Evolutionary conservation across 2,329 filamentous ascomycete genomes (phyloP).

Genomic region (Hymenoscyphus scutula): DNA sequence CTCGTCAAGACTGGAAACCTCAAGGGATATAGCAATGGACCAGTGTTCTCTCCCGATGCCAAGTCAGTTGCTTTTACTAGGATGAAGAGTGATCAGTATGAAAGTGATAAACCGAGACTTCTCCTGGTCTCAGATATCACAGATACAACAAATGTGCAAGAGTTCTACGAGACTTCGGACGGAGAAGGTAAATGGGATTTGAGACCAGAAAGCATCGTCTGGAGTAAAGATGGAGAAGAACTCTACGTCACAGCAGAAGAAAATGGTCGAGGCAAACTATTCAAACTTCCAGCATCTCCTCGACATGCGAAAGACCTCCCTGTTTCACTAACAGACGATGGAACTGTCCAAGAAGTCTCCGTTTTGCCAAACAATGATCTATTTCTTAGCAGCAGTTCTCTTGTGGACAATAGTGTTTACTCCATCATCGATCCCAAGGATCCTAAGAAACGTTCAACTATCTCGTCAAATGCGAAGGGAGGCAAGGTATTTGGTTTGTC

Average conservation of each 20-base stretch:
- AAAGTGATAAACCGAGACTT: conserved; percentile 73
- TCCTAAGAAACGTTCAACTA: conserved; percentile 38
- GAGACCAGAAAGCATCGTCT: conserved; percentile 55
- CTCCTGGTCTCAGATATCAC: conserved; percentile 61
- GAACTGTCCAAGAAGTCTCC: conserved; percentile 53
- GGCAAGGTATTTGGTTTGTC: conserved; percentile 67
- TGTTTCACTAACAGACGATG: conserved; percentile 49
- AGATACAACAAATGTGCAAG: conserved; percentile 56
- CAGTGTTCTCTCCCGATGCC: conserved; percentile 73
- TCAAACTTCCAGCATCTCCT: conserved; percentile 57
- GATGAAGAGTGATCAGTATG: conserved; percentile 76
- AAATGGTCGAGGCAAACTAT: conserved; percentile 60
- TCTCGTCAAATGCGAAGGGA: conserved; percentile 65
- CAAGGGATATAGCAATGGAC: conserved; percentile 62
- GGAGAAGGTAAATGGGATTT: conserved; percentile 62
- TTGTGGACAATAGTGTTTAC: conserved; percentile 72
- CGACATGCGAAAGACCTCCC: conserved; percentile 49
- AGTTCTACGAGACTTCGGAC: conserved; percentile 61
- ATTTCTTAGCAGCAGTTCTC: conserved; percentile 65
- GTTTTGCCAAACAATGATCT: conserved; percentile 51
- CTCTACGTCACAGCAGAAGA: conserved; percentile 76
- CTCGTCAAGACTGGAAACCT: conserved; percentile 56
- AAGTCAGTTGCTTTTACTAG: conserved; percentile 71
- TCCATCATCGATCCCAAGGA: conserved; percentile 47
- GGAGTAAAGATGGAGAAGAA: conserved; percentile 57